A percentile compares a stretch with the other conserved stretches of the same genome.
These are phyloP conservation scores for Neopestalotiopsis sp. DNA, from an alignment of 2,329 filamentous ascomycete species.

Conservation along the genomic window DNA sequence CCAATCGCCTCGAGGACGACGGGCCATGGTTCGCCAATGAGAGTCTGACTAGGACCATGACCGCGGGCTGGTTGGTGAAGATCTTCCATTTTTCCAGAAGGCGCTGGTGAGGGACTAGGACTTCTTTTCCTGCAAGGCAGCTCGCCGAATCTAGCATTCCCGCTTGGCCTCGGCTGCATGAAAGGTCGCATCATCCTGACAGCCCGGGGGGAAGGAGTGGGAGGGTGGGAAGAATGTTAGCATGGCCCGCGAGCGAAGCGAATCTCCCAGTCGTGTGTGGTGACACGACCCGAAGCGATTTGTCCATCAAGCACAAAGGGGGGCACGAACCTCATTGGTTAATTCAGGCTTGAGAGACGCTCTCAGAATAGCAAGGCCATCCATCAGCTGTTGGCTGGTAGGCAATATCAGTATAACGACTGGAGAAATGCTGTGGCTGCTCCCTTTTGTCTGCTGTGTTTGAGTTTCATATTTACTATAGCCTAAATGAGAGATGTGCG, in stretches of 20 bases:
- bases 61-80: too few relatives aligned
- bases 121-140: background rate
- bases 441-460: background rate
- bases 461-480: background rate
- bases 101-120: too few relatives aligned
- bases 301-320: too few relatives aligned
- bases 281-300: background rate
- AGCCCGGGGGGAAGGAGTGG: background rate
- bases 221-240: background rate
- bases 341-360: too few relatives aligned
- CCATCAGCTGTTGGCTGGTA: background rate
- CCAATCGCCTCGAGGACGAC: background rate
- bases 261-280: background rate
- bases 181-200: background rate
- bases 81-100: background rate
- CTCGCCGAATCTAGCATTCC: constrained; percentile 16
- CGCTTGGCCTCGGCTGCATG: background rate
- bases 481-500: background rate
- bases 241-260: background rate
- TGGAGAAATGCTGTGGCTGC: background rate
- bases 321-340: too few relatives aligned
- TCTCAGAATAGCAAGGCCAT: too few relatives aligned
- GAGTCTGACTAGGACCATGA: background rate
- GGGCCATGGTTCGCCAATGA: background rate
- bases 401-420: too few relatives aligned